Base-by-base conservation (phyloP, 1,139 yeast species). In the Pneumocystis wakefieldiae region DNA sequence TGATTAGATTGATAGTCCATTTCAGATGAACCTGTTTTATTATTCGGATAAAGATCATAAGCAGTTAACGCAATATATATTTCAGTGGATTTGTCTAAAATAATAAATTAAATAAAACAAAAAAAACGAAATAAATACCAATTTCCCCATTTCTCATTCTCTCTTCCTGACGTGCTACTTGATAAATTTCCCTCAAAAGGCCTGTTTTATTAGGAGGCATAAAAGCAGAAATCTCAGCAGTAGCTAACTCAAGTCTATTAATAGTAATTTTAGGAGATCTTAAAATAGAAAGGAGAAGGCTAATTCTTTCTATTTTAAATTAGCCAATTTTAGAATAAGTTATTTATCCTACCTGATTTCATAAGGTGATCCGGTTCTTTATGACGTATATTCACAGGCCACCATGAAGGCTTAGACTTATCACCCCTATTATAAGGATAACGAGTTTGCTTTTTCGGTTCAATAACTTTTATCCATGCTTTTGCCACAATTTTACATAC, bases 361-460 rank as follows among this genome's bases (percentile, higher is more conserved):
- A 77, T 79, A 65, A 86, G 75, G 73, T 86, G 69, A 71, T 86
- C 92, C 0, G 92, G 92, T 69, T 86, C 92, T 61, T 77, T 76
- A 72, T 86, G 92, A 57, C 81, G 76, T 0, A 84, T 81, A 19
- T 68, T 64, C 0, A 58, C 58, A 0, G 92, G 92, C 94, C 92
- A 86, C 91, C 92, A 86, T 1, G 70, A 70, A 0, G 92, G 92
- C 67, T 76, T 81, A 10, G 81, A 69, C 0, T 57, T 62, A 15
- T 78, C 78, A 2, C 81, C 83, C 24, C 71, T 69, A 65, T 82
- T 85, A 71, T 86, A 86, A 0, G 92, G 92, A 68, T 73, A 80
- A 29, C 75, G 73, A 1, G 86, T 78, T 72, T 86, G 90, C 69
- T 86, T 86, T 65, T 75, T 77, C 1, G 92, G 92, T 69, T 85